Percentiles rank a stretch among this genome's conserved stretches.
Evolutionary conservation across 1,284 basidiomycete species (phyloP).

Genomic region (Apiotrichum domesticum): DNA sequence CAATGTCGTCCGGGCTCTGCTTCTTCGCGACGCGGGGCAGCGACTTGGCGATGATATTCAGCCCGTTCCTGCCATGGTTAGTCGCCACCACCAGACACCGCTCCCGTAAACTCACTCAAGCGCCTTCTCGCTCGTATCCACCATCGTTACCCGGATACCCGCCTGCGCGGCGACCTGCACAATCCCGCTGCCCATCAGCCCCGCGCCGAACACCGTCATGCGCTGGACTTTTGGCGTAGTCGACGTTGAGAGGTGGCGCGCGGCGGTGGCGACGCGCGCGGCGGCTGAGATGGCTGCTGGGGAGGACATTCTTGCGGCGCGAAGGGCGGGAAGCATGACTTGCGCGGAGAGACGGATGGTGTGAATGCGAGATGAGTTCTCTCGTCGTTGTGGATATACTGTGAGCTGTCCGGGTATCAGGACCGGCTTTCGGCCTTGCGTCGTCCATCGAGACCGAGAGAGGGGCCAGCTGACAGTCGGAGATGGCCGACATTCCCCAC

Average conservation of each 20-base stretch:
- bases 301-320: not conserved
- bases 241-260: slow-evolving; percentile 17
- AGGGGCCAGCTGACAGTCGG: no score
- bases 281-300: slow-evolving; percentile 1
- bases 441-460: no score
- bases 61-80: slow-evolving; percentile 36
- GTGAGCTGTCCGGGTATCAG: no score
- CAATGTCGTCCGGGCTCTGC: slow-evolving; percentile 45
- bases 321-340: not conserved
- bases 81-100: not conserved
- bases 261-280: slow-evolving; percentile 10
- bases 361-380: no score
- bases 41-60: slow-evolving; percentile 53
- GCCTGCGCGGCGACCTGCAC: slow-evolving; percentile 50
- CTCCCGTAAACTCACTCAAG: slow-evolving; percentile 22
- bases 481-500: no score
- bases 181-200: slow-evolving; percentile 52
- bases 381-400: no score
- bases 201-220: slow-evolving; percentile 50
- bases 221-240: slow-evolving; percentile 25
- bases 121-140: slow-evolving; percentile 46
- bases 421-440: no score
- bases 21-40: slow-evolving; percentile 52
- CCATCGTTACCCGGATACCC: slow-evolving; percentile 47
- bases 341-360: not conserved